A percentile compares a stretch with the other conserved stretches of the same genome.
Evolutionary conservation across 2,329 filamentous ascomycete genomes (phyloP).

Genomic region (Colletotrichum caudatum): DNA sequence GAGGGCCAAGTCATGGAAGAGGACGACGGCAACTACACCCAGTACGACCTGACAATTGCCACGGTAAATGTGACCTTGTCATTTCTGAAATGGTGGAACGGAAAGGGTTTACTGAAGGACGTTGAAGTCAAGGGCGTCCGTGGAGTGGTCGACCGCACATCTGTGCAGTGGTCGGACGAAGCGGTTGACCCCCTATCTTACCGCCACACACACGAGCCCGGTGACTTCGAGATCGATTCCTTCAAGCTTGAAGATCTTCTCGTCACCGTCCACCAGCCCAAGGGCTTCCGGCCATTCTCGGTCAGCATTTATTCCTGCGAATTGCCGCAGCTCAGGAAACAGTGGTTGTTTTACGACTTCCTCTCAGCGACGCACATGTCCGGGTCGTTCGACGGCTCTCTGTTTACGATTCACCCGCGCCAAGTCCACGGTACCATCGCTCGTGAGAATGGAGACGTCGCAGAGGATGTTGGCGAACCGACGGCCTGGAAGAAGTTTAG

Average conservation of each 20-base stretch:
- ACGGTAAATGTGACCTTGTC: conserved; percentile 97
- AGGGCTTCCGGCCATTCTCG: conserved; percentile 91
- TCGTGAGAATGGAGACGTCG: conserved; percentile 65
- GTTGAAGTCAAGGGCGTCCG: conserved; percentile 95
- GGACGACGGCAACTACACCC: conserved; percentile 96
- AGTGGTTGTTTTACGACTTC: conserved; percentile 98
- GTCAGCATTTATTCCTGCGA: conserved; percentile 97
- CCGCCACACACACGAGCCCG: conserved; percentile 86
- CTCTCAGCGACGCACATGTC: conserved; percentile 96
- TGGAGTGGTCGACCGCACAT: conserved; percentile 91
- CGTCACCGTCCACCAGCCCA: conserved; percentile 90
- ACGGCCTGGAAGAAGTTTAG: conserved; percentile 96
- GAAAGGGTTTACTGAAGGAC: conserved; percentile 89
- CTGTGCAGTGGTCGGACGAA: conserved; percentile 77
- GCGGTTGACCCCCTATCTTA: conserved; percentile 86
- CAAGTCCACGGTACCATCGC: conserved; percentile 86
- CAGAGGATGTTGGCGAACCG: conserved; percentile 71
- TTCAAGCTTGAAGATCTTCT: conserved; percentile 97
- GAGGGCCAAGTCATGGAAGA: conserved; percentile 62
- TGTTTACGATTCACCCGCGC: conserved; percentile 96
- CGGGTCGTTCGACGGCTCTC: conserved; percentile 91
- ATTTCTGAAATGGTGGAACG: conserved; percentile 99
- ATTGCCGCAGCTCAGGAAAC: conserved; percentile 90
- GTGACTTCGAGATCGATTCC: conserved; percentile 96
- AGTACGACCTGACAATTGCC: conserved; percentile 95